phyloP scores from a whole-genome alignment of 2,329 filamentous ascomycete species.

The Exophiala viscosa region DNA sequence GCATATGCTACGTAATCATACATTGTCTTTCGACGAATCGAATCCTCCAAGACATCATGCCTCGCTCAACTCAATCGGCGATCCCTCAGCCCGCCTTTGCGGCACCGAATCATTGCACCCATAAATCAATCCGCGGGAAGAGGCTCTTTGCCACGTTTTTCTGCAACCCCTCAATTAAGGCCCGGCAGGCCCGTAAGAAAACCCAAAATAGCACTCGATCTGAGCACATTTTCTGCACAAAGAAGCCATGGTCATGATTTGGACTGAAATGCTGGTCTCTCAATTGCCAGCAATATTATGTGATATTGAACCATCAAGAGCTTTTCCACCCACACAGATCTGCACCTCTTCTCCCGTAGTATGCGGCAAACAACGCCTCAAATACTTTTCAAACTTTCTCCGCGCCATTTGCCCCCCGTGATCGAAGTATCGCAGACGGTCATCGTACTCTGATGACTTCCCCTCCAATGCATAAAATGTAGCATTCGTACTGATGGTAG shows the following conservation, averaged over 20 bases:
- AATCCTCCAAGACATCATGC: background rate
- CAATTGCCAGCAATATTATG: too few relatives aligned
- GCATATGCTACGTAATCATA: background rate
- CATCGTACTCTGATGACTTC: background rate
- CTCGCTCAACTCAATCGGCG: background rate
- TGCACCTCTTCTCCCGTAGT: background rate
- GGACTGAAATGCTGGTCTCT: too few relatives aligned
- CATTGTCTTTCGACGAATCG: background rate
- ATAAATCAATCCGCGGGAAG: background rate
- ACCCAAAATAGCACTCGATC: conserved; percentile 1
- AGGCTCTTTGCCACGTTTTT: conserved; percentile 1
- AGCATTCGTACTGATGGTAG: background rate
- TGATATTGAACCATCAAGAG: too few relatives aligned
- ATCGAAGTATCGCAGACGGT: background rate
- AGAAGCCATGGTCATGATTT: too few relatives aligned
- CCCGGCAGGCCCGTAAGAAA: background rate
- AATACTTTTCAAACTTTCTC: conserved; percentile 16
- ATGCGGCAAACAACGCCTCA: conserved; percentile 7
- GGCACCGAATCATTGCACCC: background rate
- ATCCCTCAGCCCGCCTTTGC: background rate
- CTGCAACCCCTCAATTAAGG: background rate
- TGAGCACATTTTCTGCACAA: background rate
- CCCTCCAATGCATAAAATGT: background rate
- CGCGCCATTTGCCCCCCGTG: background rate
- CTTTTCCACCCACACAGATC: background rate